These are phyloP conservation scores for Ganoderma leucocontextum DNA, from an alignment of 1,284 basidiomycete genomes.

Conservation along the genomic window DNA sequence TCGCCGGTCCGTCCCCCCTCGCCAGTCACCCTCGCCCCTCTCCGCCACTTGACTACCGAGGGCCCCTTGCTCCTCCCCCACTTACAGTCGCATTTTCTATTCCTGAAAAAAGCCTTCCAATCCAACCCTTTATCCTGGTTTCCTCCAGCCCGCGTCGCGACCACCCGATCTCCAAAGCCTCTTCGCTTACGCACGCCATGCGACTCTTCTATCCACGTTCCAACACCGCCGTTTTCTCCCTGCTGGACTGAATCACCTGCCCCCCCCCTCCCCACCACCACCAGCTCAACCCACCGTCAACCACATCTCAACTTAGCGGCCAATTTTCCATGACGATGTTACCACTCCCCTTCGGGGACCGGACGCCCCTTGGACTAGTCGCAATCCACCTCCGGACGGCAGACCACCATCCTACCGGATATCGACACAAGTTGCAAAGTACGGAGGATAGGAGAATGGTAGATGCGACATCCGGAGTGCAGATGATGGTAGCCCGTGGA, in stretches of 20 bases:
- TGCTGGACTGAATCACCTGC: not conserved
- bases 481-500: not conserved
- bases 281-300: not conserved
- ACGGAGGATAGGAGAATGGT: not conserved
- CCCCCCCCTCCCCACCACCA: not conserved
- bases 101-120: not conserved
- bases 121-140: too few species aligned
- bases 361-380: not conserved
- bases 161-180: not conserved
- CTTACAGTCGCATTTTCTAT: not conserved
- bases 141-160: not conserved
- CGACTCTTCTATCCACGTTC: not conserved
- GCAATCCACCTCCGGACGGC: not conserved
- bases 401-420: not conserved
- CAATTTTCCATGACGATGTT: not conserved
- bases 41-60: not conserved
- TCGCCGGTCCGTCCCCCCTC: slow-evolving; percentile 6
- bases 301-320: not conserved
- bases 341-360: not conserved
- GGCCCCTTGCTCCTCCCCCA: too few species aligned
- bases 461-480: not conserved
- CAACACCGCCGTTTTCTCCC: not conserved
- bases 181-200: not conserved
- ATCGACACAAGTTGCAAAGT: not conserved
- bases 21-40: not conserved